Base-by-base conservation (phyloP, 495 filamentous ascomycete species). In the Penicillium crystallinum region DNA sequence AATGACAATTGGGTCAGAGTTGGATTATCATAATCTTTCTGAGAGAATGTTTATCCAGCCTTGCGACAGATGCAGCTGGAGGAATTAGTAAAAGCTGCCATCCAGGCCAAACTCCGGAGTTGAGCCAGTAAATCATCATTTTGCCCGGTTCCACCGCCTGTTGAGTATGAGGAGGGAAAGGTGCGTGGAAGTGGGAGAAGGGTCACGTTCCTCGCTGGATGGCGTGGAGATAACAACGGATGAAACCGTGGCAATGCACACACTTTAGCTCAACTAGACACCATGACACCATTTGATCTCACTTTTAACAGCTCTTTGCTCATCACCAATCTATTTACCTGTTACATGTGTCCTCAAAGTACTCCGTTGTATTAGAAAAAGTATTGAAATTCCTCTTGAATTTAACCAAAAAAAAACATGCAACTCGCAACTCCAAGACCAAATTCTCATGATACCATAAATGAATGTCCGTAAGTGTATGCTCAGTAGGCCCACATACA, bases 401-500 rank as follows among this genome's bases (percentile, higher is more conserved):
- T 17, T 31, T 22, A 38, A 44, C 19, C 31, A 34, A 37, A 56
- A 53, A 34, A 37, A 56, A 53, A 49, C 42, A 46, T 25, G 21
- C 17, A 54, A 54, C 35, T 40, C 41, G 23, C 7, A 3, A 27
- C 23, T 27, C 31, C 43, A 35, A 41, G 37, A 19, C 48, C 48
- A 10, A 34, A 38, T 37, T 46, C 25, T 48, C 42, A 57, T 52
- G 37, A 49, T 35, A 46, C 25, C 49, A 54, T 45, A 25, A 56
- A 52, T 22, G 37, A 56, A 33, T 37, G 0, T 38, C 33, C 33
- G 25, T 43, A 41, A 49, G 25, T 41, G 12, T 38, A 38, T n/a
- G 30, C 52, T 71, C 61, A 85, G 64, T 80, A 88, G 53, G 79
- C 73, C 89, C 90, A 97, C 71, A 95, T 85, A 54, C 88, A 88